Conservation (phyloP, 306 rosid species). For the Abrus precatorius region DNA sequence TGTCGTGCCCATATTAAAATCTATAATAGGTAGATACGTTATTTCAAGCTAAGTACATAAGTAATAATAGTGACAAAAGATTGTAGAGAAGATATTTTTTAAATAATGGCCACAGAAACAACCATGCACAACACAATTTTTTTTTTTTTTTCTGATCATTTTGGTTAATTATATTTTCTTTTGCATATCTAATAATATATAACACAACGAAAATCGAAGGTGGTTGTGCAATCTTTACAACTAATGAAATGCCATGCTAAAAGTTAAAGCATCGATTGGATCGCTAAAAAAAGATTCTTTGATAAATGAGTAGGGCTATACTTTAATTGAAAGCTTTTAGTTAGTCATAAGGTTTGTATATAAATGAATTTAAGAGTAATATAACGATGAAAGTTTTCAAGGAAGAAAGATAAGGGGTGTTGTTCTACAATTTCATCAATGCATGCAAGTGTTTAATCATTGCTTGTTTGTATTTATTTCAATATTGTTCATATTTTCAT, state of each 20-base stretch:
- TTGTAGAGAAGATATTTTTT: no score
- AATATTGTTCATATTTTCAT: neutral
- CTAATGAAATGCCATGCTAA: neutral
- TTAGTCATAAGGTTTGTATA: neutral
- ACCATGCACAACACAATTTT: neutral
- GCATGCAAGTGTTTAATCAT: neutral
- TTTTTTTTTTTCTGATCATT: neutral
- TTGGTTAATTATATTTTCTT: neutral
- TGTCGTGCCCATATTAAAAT: neutral
- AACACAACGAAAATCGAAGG: neutral
- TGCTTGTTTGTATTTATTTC: neutral
- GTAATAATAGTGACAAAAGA: neutral
- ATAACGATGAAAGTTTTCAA: neutral
- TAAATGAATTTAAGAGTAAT: neutral
- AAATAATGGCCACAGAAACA: neutral
- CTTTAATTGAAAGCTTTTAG: neutral
- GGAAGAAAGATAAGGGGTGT: neutral
- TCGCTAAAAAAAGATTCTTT: neutral
- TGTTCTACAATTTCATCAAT: slow-evolving; percentile 8
- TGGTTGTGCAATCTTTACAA: neutral
- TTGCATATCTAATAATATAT: neutral
- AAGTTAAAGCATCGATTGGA: neutral
- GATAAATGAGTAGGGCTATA: neutral
- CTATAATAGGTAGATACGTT: neutral
- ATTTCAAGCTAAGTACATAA: neutral